Conservation (phyloP, 371 early-diverging fungal species). For the Syncephalastrum contaminatum region DNA sequence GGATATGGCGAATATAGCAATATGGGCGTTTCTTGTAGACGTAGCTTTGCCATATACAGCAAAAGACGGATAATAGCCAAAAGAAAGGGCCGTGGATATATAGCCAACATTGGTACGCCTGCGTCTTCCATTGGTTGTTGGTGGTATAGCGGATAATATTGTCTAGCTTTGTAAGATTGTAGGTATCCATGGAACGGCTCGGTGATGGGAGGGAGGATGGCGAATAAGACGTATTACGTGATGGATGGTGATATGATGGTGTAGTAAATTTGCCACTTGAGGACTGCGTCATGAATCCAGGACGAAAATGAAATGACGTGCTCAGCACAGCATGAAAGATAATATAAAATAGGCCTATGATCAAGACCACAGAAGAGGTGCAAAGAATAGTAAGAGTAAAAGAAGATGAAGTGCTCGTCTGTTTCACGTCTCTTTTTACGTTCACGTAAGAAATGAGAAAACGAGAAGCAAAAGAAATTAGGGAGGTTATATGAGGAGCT, state of each 20-base stretch:
- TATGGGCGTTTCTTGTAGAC: background rate
- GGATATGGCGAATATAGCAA: too few species aligned
- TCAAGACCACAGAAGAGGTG: background rate
- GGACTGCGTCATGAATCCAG: background rate
- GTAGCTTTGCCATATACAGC: slow-evolving; percentile 2
- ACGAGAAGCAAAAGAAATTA: background rate
- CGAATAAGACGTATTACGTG: background rate
- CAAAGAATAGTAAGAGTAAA: background rate
- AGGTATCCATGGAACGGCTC: background rate
- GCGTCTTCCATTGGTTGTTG: slow-evolving; percentile 4
- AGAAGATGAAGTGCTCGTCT: too few species aligned
- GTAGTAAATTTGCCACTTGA: background rate
- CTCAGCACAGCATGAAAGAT: background rate
- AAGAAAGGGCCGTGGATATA: slow-evolving; percentile 28
- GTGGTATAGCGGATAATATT: too few species aligned
- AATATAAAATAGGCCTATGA: background rate
- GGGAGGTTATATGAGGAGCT: background rate
- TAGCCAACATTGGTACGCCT: slow-evolving; percentile 28
- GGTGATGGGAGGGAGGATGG: background rate
- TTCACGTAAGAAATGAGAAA: background rate
- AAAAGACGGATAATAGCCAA: slow-evolving; percentile 23
- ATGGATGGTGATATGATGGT: background rate
- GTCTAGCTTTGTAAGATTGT: background rate
- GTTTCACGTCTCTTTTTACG: too few species aligned
- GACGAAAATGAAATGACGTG: background rate